Base-by-base conservation (phyloP, 331 rosid genomes). In the Telfairia occidentalis region DNA sequence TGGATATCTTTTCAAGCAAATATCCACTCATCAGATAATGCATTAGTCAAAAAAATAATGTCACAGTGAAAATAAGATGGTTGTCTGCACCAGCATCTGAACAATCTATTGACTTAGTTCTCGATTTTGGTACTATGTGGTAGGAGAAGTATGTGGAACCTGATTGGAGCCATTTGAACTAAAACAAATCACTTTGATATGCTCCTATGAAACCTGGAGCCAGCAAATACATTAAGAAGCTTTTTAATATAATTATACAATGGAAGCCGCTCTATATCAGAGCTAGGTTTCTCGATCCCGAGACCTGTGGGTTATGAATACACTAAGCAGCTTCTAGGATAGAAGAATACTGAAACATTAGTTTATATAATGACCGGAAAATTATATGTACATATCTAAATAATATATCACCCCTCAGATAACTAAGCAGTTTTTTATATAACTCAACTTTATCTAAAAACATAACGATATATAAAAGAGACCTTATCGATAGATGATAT, bases 401-500 rank as follows among this genome's bases (percentile, higher is more conserved):
- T 45, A 70, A 70, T 70, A 43, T 43, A 70, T 46, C 58, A 70
- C 57, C 38, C 53, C 53, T 67, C 54, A 3, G 11, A 66, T 66
- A 66, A 66, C 53, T 24, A 5, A 70, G 58, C 42, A 16, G 52
- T 70, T 70, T 42, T 67, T 38, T 65, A 65, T 65, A 65, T 24
- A 67, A 24, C 74, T 70, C 75, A 70, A 46, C 24, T 46, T 70
- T 46, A 70, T 70, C 58, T 70, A 70, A 58, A 70, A 70, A 18
- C 75, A 46, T 18, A 70, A 46, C 42, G 11, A 46, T 70, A 70
- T 29, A 15, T 45, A 46, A 29, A 69, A 70, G 54, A 69, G 38
- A 69, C 35, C 55, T 69, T 43, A 15, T 26, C 23, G 32, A 40
- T 37, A 21, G 52, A 38, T 66, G 45, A 43, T 69, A 40, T 43